phyloP scores from a whole-genome alignment of 2,329 filamentous ascomycete species.

The Ceratocystis ficicola region DNA sequence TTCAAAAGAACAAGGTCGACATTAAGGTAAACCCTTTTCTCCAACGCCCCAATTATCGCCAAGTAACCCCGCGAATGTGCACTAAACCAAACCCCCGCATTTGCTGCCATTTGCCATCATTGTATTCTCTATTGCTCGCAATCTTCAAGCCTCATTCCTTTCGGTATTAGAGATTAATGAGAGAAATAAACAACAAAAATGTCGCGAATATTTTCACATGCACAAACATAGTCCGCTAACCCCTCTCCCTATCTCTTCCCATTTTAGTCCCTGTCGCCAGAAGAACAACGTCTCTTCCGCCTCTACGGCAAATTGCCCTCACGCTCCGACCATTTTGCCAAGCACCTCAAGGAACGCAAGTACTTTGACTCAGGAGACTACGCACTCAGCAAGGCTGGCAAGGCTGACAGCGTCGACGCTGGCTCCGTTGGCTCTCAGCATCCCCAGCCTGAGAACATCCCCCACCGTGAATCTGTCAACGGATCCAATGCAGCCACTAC shows the following conservation, averaged over 20 bases:
- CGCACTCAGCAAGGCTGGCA: slow-evolving; percentile 91
- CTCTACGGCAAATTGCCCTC: slow-evolving; percentile 96
- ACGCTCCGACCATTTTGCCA: slow-evolving; percentile 91
- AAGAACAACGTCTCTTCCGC: slow-evolving; percentile 92
- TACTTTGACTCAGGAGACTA: slow-evolving; percentile 97
- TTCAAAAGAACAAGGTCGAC: slow-evolving; percentile 97
- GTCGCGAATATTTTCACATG: not conserved
- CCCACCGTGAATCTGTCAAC: slow-evolving; percentile 51
- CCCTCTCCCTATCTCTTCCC: slow-evolving; percentile 20
- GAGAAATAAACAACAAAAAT: too few relatives aligned
- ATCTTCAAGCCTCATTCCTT: not conserved
- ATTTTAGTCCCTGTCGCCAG: slow-evolving; percentile 69
- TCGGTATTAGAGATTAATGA: too few relatives aligned
- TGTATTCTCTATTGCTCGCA: not conserved
- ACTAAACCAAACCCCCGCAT: slow-evolving; percentile 10
- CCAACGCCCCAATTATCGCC: slow-evolving; percentile 2
- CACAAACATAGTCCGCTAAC: slow-evolving; percentile 19
- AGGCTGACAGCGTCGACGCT: slow-evolving; percentile 85
- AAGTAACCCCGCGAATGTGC: slow-evolving; percentile 9
- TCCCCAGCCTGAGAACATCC: slow-evolving; percentile 88
- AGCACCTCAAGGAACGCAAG: slow-evolving; percentile 98
- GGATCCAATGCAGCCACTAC: slow-evolving; percentile 27
- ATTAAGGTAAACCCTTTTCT: slow-evolving; percentile 58
- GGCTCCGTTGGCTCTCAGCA: slow-evolving; percentile 91
- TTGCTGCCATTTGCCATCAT: not conserved